phyloP scores from a whole-genome alignment of 371 early-diverging fungal species.

The Rhizopus arrhizus region DNA sequence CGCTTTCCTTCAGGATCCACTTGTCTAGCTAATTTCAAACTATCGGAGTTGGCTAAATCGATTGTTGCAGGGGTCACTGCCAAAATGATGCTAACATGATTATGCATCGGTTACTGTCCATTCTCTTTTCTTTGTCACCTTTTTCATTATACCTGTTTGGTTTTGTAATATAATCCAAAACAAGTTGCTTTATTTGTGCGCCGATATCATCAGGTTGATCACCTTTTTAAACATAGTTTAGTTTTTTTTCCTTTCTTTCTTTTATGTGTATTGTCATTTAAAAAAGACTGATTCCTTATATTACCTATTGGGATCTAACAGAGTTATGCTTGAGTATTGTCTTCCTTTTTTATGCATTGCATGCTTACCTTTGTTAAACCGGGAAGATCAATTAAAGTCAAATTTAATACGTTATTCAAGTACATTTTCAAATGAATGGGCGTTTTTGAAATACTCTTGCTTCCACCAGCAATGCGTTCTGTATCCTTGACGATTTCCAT shows the following conservation, averaged over 20 bases:
- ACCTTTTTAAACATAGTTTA: conserved; percentile 57
- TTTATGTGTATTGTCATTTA: conserved; percentile 13
- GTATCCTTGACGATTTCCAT: conserved; percentile 90
- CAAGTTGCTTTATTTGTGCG: conserved; percentile 79
- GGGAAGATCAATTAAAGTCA: conserved; percentile 93
- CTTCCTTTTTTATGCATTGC: too few relatives aligned
- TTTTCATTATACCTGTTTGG: conserved; percentile 67
- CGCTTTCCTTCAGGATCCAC: conserved; percentile 85
- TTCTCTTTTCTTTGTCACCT: conserved; percentile 7
- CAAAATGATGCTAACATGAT: conserved; percentile 75
- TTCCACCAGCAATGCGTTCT: conserved; percentile 78
- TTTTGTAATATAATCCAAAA: conserved; percentile 84
- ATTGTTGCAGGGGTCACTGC: conserved; percentile 92
- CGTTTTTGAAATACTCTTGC: conserved; percentile 81
- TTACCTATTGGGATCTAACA: conserved; percentile 16
- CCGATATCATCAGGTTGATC: conserved; percentile 92
- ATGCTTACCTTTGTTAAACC: conserved; percentile 83
- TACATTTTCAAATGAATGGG: conserved; percentile 90
- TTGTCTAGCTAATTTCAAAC: conserved; percentile 87
- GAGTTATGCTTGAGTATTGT: too few relatives aligned
- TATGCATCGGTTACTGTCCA: conserved; percentile 6
- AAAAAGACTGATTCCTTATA: conserved; percentile 26
- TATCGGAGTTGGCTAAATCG: conserved; percentile 94
- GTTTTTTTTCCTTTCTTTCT: not conserved
- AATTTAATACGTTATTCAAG: conserved; percentile 80